Base-by-base conservation (phyloP, 192 early-diverging fungal species). In the Backusella psychrophila region DNA sequence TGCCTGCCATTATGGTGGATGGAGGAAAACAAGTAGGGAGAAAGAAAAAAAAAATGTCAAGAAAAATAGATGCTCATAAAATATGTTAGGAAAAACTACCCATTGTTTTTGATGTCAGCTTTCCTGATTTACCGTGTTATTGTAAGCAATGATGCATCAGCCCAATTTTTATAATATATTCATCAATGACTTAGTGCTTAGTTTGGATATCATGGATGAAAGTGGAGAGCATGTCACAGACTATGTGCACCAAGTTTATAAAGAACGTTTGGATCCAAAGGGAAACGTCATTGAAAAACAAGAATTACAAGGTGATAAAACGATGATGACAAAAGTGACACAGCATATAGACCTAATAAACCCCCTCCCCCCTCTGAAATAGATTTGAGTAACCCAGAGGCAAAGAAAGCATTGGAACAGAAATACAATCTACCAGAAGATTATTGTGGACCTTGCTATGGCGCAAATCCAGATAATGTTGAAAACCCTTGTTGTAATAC, bases 161-260 rank as follows among this genome's bases (percentile, higher is more conserved):
- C 29, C n/a, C n/a, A n/a, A n/a, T 29, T 1, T 29, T 1, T 29
- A 29, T 29, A 29, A 1, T 29, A 26, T 26, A 3, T 19, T 6
- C 14, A 52, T 52, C 17, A 7, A 53, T 5, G 3, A 44, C 15
- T 44, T 83, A 92, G 91, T 97, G 9, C 85, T 99, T 68, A 93
- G 92, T 73, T 87, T 98, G 73, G 97, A 98, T 85, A 93, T 99
- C 0, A 95, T 98, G 93, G 97, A 97, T 80, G 91, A 94, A 21
- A 89, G 94, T 46, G 95, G 96, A 38, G 94, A 96, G 76, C 92
- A 95, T 75, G 93, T 96, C 73, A 82, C 80, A 38, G 93, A 93
- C 79, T 85, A 94, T 66, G 84, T 82, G 19, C 92, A 94, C 83
- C 87, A 89, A 36, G 89, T 98, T n/a, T 91, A 88, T 75, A 97